These are phyloP conservation scores for Fomitopsis pinicola DNA, from an alignment of 1,284 basidiomycete species.

Conservation along the genomic window DNA sequence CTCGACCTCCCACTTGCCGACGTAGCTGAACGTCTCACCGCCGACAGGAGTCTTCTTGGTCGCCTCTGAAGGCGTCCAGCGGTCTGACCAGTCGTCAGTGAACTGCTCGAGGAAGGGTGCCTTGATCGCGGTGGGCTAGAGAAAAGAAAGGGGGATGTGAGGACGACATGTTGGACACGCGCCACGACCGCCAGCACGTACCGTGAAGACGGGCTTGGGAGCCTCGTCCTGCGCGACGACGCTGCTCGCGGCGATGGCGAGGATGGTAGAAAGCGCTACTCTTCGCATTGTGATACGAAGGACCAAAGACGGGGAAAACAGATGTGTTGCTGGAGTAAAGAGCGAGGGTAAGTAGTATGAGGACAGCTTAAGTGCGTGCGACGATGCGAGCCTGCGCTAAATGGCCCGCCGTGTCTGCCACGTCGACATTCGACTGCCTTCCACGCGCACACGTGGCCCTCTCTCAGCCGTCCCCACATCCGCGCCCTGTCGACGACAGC, in stretches of 20 bases:
- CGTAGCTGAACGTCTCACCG: slow-evolving; percentile 93
- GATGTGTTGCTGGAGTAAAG: slow-evolving; percentile 30
- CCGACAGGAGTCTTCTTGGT: slow-evolving; percentile 96
- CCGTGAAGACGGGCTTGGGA: slow-evolving; percentile 66
- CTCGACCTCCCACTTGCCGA: slow-evolving; percentile 97
- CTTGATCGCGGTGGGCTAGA: slow-evolving; percentile 75
- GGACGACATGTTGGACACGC: slow-evolving; percentile 5
- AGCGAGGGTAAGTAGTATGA: slow-evolving; percentile 30
- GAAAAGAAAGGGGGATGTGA: slow-evolving; percentile 4
- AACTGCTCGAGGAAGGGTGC: slow-evolving; percentile 99
- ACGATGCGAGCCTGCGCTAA: slow-evolving; percentile 28
- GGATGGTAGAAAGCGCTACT: slow-evolving; percentile 70
- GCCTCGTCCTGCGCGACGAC: slow-evolving; percentile 55
- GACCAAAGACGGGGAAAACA: slow-evolving; percentile 40
- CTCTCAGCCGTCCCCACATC: slow-evolving; percentile 1
- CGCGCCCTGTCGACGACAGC: not conserved
- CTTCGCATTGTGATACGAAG: slow-evolving; percentile 79
- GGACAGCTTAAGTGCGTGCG: slow-evolving; percentile 17
- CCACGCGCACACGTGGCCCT: slow-evolving; percentile 24
- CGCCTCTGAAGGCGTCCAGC: slow-evolving; percentile 96
- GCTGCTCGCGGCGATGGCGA: slow-evolving; percentile 61
- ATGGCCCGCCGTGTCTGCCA: slow-evolving; percentile 39
- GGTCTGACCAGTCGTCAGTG: slow-evolving; percentile 83
- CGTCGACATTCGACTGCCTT: slow-evolving; percentile 36
- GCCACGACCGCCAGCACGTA: slow-evolving; percentile 27